These are phyloP conservation scores for Fagus crenata DNA, from an alignment of 306 rosid species.

Conservation along the genomic window DNA sequence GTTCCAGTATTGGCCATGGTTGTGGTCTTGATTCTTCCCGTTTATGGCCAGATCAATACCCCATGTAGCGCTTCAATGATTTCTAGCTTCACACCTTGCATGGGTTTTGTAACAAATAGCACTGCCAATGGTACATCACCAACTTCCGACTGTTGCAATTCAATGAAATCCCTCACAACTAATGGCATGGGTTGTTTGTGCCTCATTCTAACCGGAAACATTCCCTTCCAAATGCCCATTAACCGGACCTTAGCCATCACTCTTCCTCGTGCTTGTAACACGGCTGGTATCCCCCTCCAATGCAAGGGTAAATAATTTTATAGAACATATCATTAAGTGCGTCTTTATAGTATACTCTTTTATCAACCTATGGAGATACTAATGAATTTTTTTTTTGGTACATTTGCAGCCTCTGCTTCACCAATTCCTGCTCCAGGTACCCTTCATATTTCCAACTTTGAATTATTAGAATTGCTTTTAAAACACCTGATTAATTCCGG, in stretches of 20 bases:
- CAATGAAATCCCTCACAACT: constrained; percentile 51
- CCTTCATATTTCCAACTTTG: neutral
- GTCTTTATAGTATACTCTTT: neutral
- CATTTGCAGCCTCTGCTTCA: constrained; percentile 55
- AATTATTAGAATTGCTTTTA: no score
- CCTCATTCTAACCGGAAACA: constrained; percentile 50
- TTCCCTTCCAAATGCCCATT: constrained; percentile 64
- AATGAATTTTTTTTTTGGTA: neutral
- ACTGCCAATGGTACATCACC: constrained; percentile 62
- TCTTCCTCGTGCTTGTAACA: constrained; percentile 86
- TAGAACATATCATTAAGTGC: neutral
- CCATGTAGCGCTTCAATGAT: constrained; percentile 59
- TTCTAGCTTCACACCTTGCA: constrained; percentile 58
- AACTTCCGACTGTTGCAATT: constrained; percentile 54
- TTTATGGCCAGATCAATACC: constrained; percentile 44
- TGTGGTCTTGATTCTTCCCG: constrained; percentile 38
- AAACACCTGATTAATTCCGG: no score
- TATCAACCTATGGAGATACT: neutral
- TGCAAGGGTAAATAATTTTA: constrained; percentile 45
- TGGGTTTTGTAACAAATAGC: constrained; percentile 58
- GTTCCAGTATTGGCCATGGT: constrained; percentile 32
- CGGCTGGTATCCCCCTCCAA: constrained; percentile 71
- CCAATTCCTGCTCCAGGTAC: constrained; percentile 83
- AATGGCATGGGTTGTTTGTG: constrained; percentile 63
- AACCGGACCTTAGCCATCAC: constrained; percentile 65